Percentiles rank a stretch among this genome's conserved stretches.
Conservation (phyloP, 441 rosid species). For the Brassica hybrid region DNA sequence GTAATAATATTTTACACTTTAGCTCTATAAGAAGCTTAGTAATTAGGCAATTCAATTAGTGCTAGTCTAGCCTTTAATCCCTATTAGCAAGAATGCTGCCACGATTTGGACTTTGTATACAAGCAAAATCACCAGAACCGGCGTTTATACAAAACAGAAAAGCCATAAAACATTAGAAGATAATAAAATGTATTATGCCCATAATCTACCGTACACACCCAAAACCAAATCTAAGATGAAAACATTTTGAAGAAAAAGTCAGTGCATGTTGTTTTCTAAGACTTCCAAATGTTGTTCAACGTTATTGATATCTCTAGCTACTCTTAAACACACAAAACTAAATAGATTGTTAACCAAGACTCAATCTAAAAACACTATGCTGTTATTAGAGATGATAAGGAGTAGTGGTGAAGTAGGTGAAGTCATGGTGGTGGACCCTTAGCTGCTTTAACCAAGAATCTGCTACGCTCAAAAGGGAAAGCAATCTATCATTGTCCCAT, state of each 20-base stretch:
- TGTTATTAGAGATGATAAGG: constrained; percentile 32
- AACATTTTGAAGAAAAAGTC: constrained; percentile 4
- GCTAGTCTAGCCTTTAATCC: background rate
- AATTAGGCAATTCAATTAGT: background rate
- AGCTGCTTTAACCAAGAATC: constrained; percentile 98
- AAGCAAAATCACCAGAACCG: background rate
- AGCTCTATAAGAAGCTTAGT: background rate
- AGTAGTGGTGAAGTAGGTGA: constrained; percentile 70
- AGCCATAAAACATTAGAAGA: constrained; percentile 7
- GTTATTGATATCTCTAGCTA: constrained; percentile 17
- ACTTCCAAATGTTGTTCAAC: constrained; percentile 1
- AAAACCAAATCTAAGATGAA: constrained; percentile 10
- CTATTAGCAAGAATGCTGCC: background rate
- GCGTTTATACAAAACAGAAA: constrained; percentile 2
- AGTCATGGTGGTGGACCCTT: constrained; percentile 93
- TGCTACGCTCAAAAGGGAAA: constrained; percentile 77
- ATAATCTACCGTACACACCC: too few species aligned
- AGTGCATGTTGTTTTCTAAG: background rate
- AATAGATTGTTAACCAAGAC: constrained; percentile 18
- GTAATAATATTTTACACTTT: background rate
- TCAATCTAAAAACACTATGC: constrained; percentile 12
- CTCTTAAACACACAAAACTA: constrained; percentile 22
- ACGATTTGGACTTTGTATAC: background rate
- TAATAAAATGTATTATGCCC: background rate
- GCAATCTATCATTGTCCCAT: constrained; percentile 87